A percentile compares a stretch with the other conserved stretches of the same genome.
phyloP scores from a whole-genome alignment of 345 rosid genomes.

The Acer yangbiense region DNA sequence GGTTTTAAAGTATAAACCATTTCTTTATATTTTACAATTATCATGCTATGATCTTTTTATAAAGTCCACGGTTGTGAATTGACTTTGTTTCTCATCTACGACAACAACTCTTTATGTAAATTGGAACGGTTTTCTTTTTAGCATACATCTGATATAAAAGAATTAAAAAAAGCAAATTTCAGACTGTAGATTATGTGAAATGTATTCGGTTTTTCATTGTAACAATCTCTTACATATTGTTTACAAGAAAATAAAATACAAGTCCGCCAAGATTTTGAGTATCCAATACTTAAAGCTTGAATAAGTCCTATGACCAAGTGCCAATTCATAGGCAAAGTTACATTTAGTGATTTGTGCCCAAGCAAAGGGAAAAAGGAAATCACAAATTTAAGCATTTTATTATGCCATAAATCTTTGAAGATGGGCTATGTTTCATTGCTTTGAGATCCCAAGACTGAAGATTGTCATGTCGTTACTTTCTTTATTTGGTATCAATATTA shows the following conservation, averaged over 20 bases:
- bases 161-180: neutral
- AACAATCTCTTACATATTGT: neutral
- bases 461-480: neutral
- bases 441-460: neutral
- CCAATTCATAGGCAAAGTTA: neutral
- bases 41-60: too few species aligned
- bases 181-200: neutral
- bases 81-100: too few species aligned
- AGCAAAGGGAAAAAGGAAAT: neutral
- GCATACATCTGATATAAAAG: neutral
- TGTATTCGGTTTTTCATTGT: neutral
- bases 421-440: neutral
- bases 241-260: neutral
- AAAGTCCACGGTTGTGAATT: too few species aligned
- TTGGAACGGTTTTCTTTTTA: neutral
- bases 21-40: too few species aligned
- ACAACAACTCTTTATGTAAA: too few species aligned
- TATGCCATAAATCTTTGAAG: neutral
- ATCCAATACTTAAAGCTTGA: neutral
- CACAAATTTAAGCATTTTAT: neutral
- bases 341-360: neutral
- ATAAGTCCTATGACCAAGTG: neutral
- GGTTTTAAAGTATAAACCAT: too few species aligned
- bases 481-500: neutral
- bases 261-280: neutral